Conservation (phyloP, 257 asterid species). For the Solanum chilense region DNA sequence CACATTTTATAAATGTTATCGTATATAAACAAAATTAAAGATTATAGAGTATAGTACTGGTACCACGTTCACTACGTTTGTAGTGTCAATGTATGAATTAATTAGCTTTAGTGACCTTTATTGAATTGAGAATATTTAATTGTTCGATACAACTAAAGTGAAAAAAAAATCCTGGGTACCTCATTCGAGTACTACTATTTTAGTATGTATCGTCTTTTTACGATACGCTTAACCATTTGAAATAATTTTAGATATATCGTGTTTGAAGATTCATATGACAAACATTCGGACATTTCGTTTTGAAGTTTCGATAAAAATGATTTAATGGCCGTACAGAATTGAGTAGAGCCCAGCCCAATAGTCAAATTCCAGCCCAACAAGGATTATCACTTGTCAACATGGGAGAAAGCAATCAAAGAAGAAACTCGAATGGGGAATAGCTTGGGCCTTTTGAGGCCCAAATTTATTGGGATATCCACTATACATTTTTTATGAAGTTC, state of each 20-base stretch:
- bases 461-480: too few relatives aligned
- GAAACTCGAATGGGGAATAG: background rate
- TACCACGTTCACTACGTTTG: background rate
- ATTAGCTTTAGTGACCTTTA: background rate
- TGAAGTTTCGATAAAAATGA: background rate
- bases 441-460: background rate
- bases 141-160: background rate
- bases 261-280: background rate
- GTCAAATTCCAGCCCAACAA: background rate
- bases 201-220: background rate
- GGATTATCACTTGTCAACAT: background rate
- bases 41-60: background rate
- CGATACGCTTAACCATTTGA: background rate
- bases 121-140: background rate
- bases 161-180: background rate
- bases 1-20: too few relatives aligned
- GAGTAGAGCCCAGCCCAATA: background rate
- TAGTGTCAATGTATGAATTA: background rate
- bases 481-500: background rate
- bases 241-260: background rate
- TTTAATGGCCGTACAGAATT: background rate
- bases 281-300: background rate
- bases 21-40: background rate
- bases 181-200: background rate
- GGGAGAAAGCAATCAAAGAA: background rate